Evolutionary conservation across 805 yeast genomes (phyloP).

Genomic region (Spathaspora sp.): DNA sequence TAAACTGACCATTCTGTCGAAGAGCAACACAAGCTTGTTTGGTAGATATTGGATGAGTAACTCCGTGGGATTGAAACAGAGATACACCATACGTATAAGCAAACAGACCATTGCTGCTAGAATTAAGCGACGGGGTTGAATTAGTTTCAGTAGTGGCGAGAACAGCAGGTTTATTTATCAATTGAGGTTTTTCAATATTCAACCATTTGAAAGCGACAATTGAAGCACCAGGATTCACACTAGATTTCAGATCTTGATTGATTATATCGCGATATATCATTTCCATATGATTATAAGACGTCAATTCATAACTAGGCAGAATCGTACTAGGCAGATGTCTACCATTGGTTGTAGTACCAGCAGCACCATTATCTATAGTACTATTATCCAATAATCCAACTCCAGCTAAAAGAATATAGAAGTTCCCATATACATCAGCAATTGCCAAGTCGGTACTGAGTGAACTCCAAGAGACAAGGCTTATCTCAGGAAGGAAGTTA

Average conservation of each 20-base stretch:
- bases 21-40: constrained; percentile 71
- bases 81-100: constrained; percentile 53
- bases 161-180: constrained; percentile 57
- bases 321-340: constrained; percentile 5
- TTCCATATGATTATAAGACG: constrained; percentile 44
- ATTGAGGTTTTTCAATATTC: constrained; percentile 63
- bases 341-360: constrained; percentile 13
- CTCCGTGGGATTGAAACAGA: constrained; percentile 58
- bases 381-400: constrained; percentile 31
- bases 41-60: constrained; percentile 62
- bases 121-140: neutral
- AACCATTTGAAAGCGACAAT: constrained; percentile 66
- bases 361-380: constrained; percentile 13
- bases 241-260: constrained; percentile 9
- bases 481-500: constrained; percentile 27
- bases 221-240: constrained; percentile 12
- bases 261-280: constrained; percentile 44
- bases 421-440: constrained; percentile 67
- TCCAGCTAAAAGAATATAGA: constrained; percentile 39
- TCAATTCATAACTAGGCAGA: constrained; percentile 34
- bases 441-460: constrained; percentile 80
- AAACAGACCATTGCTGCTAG: constrained; percentile 9
- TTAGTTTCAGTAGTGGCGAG: constrained; percentile 12
- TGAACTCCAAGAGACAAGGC: constrained; percentile 67
- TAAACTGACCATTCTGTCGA: constrained; percentile 57